Evolutionary conservation across 1,139 yeast species (phyloP).

Genomic region (Candida glucosophila): DNA sequence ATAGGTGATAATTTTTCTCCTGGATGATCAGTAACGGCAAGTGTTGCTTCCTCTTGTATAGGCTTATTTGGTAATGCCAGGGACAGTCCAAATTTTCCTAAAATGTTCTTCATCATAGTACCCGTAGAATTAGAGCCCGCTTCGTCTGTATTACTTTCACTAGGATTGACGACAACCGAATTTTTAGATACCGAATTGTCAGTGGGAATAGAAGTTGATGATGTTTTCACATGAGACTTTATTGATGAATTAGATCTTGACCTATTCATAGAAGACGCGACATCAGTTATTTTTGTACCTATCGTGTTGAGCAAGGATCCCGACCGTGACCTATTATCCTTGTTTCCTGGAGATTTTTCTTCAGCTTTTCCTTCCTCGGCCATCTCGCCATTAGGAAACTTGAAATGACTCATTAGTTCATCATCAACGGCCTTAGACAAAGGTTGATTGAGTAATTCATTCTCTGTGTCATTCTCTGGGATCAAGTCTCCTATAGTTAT

Average conservation of each 20-base stretch:
- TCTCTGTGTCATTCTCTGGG: conserved; percentile 8
- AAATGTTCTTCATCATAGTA: conserved; percentile 25
- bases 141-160: conserved; percentile 5
- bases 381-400: conserved; percentile 22
- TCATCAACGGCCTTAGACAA: conserved; percentile 22
- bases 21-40: conserved; percentile 10
- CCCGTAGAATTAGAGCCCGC: conserved; percentile 10
- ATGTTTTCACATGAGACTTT: conserved; percentile 6
- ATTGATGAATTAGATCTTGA: conserved; percentile 26
- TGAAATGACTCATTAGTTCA: conserved; percentile 20
- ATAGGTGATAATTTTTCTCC: conserved; percentile 21
- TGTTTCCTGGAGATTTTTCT: conserved; percentile 7
- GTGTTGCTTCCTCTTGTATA: conserved; percentile 1
- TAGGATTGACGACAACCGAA: conserved; percentile 5
- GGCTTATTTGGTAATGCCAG: conserved; percentile 10
- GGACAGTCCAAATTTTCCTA: conserved; percentile 27
- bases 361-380: conserved; percentile 12
- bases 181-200: conserved; percentile 8
- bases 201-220: conserved; percentile 15
- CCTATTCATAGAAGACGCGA: conserved; percentile 9
- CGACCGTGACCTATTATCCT: conserved; percentile 23
- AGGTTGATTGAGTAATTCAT: conserved; percentile 13
- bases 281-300: conserved; percentile 21
- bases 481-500: conserved; percentile 26
- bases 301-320: conserved; percentile 32